Evolutionary conservation across 352 stramenopile genomes (phyloP).

Genomic region (Aphanomyces invadans): DNA sequence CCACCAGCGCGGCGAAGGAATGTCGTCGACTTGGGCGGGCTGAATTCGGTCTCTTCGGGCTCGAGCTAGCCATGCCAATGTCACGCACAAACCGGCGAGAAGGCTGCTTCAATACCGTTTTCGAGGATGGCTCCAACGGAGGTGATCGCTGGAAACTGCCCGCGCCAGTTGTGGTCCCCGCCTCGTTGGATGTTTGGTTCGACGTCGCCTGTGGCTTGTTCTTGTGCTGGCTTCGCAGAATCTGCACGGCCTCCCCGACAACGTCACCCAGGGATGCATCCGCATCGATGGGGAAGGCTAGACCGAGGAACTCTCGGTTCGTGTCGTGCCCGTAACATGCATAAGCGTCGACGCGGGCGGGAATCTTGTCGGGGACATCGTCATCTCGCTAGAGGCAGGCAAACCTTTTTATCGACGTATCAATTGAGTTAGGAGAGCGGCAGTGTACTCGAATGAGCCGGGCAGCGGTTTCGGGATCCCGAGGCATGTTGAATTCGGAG

Average conservation of each 20-base stretch:
- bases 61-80: slow-evolving; percentile 19
- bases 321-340: slow-evolving; percentile 46
- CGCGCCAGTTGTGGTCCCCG: too few species aligned
- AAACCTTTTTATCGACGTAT: background rate
- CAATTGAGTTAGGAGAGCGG: background rate
- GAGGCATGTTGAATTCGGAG: slow-evolving; percentile 34
- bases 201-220: background rate
- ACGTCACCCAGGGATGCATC: slow-evolving; percentile 31
- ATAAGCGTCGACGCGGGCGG: slow-evolving; percentile 59
- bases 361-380: slow-evolving; percentile 46
- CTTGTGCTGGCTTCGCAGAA: slow-evolving; percentile 9
- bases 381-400: slow-evolving; percentile 32
- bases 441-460: slow-evolving; percentile 36
- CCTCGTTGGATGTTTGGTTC: too few species aligned
- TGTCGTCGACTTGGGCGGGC: slow-evolving; percentile 5
- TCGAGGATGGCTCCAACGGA: too few species aligned
- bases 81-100: too few species aligned
- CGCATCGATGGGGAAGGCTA: slow-evolving; percentile 44
- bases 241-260: slow-evolving; percentile 16
- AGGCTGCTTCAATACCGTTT: too few species aligned
- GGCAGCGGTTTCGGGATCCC: slow-evolving; percentile 35
- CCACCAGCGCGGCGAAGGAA: background rate
- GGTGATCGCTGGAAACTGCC: too few species aligned
- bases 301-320: slow-evolving; percentile 37
- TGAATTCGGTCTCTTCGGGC: slow-evolving; percentile 18